phyloP scores from a whole-genome alignment of 306 rosid genomes.

The Ziziphus jujuba region DNA sequence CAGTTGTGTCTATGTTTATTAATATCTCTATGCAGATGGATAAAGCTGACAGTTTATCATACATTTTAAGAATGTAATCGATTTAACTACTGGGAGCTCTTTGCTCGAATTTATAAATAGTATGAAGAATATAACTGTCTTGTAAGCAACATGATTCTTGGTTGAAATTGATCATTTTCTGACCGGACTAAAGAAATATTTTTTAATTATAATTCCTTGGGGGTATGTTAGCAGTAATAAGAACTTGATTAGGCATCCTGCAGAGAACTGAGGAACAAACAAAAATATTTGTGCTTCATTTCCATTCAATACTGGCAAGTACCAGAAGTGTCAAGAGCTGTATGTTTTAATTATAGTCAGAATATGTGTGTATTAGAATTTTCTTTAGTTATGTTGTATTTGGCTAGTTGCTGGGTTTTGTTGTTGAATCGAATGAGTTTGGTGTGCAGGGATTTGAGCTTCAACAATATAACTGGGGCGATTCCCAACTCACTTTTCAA shows the following conservation, averaged over 20 bases:
- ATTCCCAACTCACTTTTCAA: conserved; percentile 63
- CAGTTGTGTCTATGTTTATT: conserved; percentile 44
- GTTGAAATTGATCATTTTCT: too few species aligned
- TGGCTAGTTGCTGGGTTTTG: neutral
- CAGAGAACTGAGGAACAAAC: conserved; percentile 66
- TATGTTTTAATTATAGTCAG: conserved; percentile 32
- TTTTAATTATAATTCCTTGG: conserved; percentile 4
- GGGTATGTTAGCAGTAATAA: neutral
- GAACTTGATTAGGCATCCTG: conserved; percentile 24
- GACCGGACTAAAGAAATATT: neutral
- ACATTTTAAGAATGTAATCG: conserved; percentile 55
- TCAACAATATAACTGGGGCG: conserved; percentile 68
- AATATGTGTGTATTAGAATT: too few species aligned
- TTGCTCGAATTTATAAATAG: conserved; percentile 57
- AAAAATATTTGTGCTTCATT: conserved; percentile 62
- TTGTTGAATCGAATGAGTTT: too few species aligned
- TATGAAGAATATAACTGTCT: conserved; percentile 58
- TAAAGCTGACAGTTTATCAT: conserved; percentile 27
- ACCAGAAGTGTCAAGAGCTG: conserved; percentile 41
- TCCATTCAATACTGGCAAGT: conserved; percentile 60
- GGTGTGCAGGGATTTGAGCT: conserved; percentile 75
- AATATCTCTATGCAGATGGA: neutral
- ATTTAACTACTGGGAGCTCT: conserved; percentile 65
- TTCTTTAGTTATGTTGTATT: too few species aligned
- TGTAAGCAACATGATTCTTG: conserved; percentile 43